Evolutionary conservation across 1,284 basidiomycete genomes (phyloP), one percentile per base, ranked within the genome.

Genomic region (Puccinia novopanici): DNA sequence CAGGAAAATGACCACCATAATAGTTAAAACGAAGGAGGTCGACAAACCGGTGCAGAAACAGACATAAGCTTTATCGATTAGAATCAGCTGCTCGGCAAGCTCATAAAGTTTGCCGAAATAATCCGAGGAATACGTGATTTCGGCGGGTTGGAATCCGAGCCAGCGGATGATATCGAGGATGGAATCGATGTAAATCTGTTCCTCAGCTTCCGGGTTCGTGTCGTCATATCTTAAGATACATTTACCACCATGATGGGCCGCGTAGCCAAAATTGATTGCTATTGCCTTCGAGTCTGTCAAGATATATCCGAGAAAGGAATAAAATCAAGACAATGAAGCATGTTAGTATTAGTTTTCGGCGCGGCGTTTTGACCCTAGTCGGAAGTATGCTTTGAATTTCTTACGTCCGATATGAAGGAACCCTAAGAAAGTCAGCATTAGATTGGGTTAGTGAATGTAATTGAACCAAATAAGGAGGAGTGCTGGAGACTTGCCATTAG

Each of bases 111-210:
- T 87, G 82, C 93, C 90, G 86, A 99, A 99, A 87, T 99, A 94
- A 87, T 99, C 97, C 85, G 94, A 96, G 73, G 96, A 98, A 87
- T 99, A 99, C 17, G 97, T 99, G 87, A 99, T 95, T 87, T 94
- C 94, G 93, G 93, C 98, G 6, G 97, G 97, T 86, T 99, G 95
- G 84, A 91, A 99, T 0, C 97, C 97, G 40, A 99, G 89, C 97
- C 97, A 99, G 82, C 95, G 90, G 68, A 99, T 90, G 82, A 92
- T 94, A 87, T 98, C 95, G 84, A 99, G 88, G 78, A 99, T 98
- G 82, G 93, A 96, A 86, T 96, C 94, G 85, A 99, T 98, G 87
- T 97, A 99, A 83, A 91, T 89, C 61, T 91, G 94, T 87, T 99
- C 97, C 86, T 99, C 97, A 70, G 94, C 94, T 87, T 97, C 94